Conservation (phyloP, 495 filamentous ascomycete species). For the Antarctomyces pellizariae region DNA sequence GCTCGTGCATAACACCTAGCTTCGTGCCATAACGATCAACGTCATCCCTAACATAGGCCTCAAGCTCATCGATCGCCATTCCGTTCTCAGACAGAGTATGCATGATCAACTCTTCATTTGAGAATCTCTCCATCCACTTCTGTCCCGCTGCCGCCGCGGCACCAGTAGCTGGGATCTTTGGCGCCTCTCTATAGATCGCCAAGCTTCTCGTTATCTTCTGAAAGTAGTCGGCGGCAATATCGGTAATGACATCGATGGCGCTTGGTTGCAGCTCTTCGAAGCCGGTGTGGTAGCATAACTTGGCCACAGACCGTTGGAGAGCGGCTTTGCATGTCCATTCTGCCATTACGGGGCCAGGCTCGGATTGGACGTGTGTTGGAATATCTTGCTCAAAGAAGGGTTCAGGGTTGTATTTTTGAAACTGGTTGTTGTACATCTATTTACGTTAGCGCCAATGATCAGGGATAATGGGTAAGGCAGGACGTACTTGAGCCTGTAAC, state of each 20-base stretch:
- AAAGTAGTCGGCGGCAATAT: constrained; percentile 79
- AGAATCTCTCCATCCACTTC: constrained; percentile 44
- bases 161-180: constrained; percentile 32
- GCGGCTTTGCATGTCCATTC: constrained; percentile 57
- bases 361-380: constrained; percentile 63
- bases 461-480: background rate
- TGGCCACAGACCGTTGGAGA: constrained; percentile 70
- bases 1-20: constrained; percentile 64
- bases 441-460: background rate
- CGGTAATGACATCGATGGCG: constrained; percentile 72
- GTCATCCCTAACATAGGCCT: constrained; percentile 82
- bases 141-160: constrained; percentile 16
- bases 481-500: constrained; percentile 69
- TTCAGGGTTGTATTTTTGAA: constrained; percentile 87
- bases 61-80: constrained; percentile 54
- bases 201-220: constrained; percentile 56
- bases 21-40: constrained; percentile 75
- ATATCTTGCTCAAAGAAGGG: constrained; percentile 73
- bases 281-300: constrained; percentile 89
- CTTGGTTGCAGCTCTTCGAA: constrained; percentile 96
- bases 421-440: constrained; percentile 93
- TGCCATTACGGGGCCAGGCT: constrained; percentile 69
- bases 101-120: constrained; percentile 59
- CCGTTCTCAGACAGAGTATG: constrained; percentile 70
- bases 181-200: constrained; percentile 59